Evolutionary conservation across 306 rosid genomes (phyloP), one percentile per base, ranked within the genome.

Genomic region (Prinsepia uniflora): DNA sequence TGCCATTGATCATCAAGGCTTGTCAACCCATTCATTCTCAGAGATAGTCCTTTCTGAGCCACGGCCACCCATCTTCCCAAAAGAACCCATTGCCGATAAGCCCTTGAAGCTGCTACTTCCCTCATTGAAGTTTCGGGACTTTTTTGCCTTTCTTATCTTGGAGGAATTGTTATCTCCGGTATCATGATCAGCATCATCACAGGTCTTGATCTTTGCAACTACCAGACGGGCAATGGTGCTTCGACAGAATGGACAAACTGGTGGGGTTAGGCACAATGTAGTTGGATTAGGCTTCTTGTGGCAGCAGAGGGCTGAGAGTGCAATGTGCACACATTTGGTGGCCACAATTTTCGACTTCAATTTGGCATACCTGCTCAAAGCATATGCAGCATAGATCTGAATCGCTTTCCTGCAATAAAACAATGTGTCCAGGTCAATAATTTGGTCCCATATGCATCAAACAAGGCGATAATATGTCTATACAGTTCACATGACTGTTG

Each of bases 281-380:
- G 85, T 73, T 0, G 98, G 94, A 79, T 89, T 86, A 0, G 97
- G 92, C 75, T 89, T 89, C 76, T 88, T 94, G 83, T 94, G 92
- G 88, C 97, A 91, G 72, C 97, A 94, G 63, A 94, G 92, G 65
- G 96, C 88, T 79, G n/a, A 94, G 80, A 46, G 92, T 89, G 84
- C 98, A 94, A 61, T 94, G 92, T 36, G 97, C 96, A 82, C 98
- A 94, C 98, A 94, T 94, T 67, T 89, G 97, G 78, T 94, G 97
- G 47, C 96, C 97, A 74, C 99, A 94, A 40, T 78, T 74, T 42
- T 89, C 92, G 61, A 94, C 95, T 71, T 94, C 97, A 65, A 94
- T 89, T 45, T 92, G 82, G 75, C 97, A 91, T 6, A 81, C 86
- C 48, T 89, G 97, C 88, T 89, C 99, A 80, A 94, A 94, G 89